These are phyloP conservation scores for Vigna mungo DNA, from an alignment of 306 rosid genomes.

Conservation along the genomic window DNA sequence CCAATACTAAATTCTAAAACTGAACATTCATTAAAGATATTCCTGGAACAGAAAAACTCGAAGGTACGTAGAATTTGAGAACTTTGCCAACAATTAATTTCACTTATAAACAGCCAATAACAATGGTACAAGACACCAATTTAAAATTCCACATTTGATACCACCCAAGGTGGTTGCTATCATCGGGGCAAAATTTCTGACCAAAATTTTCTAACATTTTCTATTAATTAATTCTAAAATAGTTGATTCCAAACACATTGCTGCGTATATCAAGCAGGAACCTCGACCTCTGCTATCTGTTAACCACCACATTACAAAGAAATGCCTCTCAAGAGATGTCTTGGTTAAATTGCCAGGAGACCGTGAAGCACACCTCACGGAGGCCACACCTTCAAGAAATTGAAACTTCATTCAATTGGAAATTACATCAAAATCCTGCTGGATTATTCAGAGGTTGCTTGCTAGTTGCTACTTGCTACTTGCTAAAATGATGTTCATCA, in stretches of 20 bases:
- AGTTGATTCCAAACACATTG: slow-evolving; percentile 23
- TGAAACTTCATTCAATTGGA: slow-evolving; percentile 17
- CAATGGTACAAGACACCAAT: neutral
- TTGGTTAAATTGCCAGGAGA: neutral
- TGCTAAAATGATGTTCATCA: slow-evolving; percentile 20
- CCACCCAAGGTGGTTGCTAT: neutral
- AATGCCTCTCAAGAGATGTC: neutral
- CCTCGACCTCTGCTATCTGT: slow-evolving; percentile 6
- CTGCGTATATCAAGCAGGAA: slow-evolving; percentile 15
- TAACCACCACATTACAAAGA: neutral
- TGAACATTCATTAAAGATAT: too few species aligned
- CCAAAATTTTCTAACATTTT: neutral
- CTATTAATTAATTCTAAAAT: slow-evolving; percentile 14
- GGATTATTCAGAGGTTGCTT: slow-evolving; percentile 26
- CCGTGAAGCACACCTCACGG: slow-evolving; percentile 9
- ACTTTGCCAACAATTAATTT: neutral
- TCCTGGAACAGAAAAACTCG: neutral
- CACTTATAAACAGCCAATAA: neutral
- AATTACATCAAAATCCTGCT: slow-evolving; percentile 8
- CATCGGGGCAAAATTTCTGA: neutral
- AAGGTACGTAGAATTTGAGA: too few species aligned
- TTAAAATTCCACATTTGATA: neutral
- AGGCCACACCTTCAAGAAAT: slow-evolving; percentile 24
- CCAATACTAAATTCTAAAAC: too few species aligned
- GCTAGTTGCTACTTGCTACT: neutral